Percentiles rank a stretch among this genome's conserved stretches.
Conservation (phyloP, 2,329 filamentous ascomycete species). For the Alternaria tenuissima region DNA sequence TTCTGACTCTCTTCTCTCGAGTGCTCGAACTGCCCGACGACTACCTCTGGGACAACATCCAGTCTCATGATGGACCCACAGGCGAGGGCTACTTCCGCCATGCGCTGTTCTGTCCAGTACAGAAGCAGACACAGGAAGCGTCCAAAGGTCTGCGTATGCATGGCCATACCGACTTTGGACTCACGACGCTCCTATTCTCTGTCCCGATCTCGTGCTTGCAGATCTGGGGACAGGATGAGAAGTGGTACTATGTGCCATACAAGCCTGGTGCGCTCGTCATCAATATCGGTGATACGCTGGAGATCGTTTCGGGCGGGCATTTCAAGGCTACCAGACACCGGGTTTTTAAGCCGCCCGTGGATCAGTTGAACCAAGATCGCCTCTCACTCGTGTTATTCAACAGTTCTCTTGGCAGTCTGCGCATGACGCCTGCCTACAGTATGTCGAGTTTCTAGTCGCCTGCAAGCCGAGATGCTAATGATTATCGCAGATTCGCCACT, state of each 20-base stretch:
- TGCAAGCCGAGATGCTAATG: neutral
- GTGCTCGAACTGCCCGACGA: conserved; percentile 34
- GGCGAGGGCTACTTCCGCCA: conserved; percentile 38
- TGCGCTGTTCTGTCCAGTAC: conserved; percentile 33
- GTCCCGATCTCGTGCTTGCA: conserved; percentile 37
- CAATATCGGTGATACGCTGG: conserved; percentile 22
- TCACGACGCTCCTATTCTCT: conserved; percentile 35
- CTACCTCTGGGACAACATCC: conserved; percentile 35
- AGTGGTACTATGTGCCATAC: conserved; percentile 39
- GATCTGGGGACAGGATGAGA: conserved; percentile 34
- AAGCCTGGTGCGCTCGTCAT: conserved; percentile 38
- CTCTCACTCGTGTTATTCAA: conserved; percentile 33
- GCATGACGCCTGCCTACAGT: conserved; percentile 31
- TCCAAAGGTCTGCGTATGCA: conserved; percentile 44
- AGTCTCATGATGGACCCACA: conserved; percentile 29
- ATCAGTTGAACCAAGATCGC: conserved; percentile 51
- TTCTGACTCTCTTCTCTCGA: conserved; percentile 34
- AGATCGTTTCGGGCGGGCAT: conserved; percentile 58
- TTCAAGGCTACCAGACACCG: conserved; percentile 58
- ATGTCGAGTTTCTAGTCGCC: neutral
- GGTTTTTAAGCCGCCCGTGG: conserved; percentile 54
- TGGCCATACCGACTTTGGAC: conserved; percentile 40
- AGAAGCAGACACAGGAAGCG: conserved; percentile 33
- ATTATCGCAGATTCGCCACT: conserved; percentile 25
- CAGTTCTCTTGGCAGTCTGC: conserved; percentile 31